A percentile compares a stretch with the other conserved stretches of the same genome.
Conservation (phyloP, 2,329 filamentous ascomycete genomes). For the Aspergillus neotritici region DNA sequence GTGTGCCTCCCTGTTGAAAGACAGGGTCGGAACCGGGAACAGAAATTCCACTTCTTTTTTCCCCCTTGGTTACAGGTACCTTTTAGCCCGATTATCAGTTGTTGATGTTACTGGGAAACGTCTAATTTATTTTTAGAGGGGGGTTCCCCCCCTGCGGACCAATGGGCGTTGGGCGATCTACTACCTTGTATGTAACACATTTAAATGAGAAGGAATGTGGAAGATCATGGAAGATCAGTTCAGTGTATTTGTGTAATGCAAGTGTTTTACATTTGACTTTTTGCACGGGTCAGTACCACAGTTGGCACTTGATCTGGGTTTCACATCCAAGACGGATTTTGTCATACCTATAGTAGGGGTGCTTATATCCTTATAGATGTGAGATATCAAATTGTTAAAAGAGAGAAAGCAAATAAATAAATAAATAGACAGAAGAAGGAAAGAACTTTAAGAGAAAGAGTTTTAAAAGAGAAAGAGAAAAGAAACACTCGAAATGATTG, state of each 20-base stretch:
- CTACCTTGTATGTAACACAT: slow-evolving; percentile 16
- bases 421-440: too few relatives aligned
- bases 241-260: slow-evolving; percentile 1
- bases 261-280: slow-evolving; percentile 2
- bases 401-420: too few relatives aligned
- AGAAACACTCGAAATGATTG: too few relatives aligned
- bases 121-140: slow-evolving; percentile 19
- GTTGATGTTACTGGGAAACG: not conserved
- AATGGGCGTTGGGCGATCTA: slow-evolving; percentile 19
- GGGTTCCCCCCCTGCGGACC: slow-evolving; percentile 1
- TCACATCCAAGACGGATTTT: not conserved
- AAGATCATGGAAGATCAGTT: slow-evolving; percentile 14
- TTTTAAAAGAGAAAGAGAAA: too few relatives aligned
- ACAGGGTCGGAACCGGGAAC: too few relatives aligned
- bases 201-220: slow-evolving; percentile 16
- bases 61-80: slow-evolving; percentile 1
- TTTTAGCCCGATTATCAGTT: not conserved
- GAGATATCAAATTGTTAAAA: too few relatives aligned
- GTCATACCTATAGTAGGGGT: too few relatives aligned
- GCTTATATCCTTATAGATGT: too few relatives aligned
- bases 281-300: not conserved
- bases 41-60: slow-evolving; percentile 3
- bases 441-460: too few relatives aligned
- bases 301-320: not conserved
- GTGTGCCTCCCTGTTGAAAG: too few relatives aligned